Conservation (phyloP, 352 stramenopile genomes). For the Globisporangium paroecandrum region DNA sequence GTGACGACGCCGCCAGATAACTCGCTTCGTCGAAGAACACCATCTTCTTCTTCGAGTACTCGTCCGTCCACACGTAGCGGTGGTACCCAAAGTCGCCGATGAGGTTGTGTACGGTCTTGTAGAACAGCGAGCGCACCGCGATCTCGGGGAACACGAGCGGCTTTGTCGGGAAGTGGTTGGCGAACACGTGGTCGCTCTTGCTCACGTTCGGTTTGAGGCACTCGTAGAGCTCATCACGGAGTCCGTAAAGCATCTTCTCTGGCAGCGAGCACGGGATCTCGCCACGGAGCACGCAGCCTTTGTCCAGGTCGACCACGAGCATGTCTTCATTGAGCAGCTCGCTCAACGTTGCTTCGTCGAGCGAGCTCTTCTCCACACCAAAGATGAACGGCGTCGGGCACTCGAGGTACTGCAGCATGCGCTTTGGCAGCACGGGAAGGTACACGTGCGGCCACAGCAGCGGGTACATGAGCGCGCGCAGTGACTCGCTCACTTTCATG, state of each 20-base stretch:
- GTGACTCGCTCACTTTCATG: slow-evolving; percentile 74
- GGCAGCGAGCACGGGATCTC: slow-evolving; percentile 52
- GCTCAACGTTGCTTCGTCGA: slow-evolving; percentile 54
- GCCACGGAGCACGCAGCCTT: slow-evolving; percentile 47
- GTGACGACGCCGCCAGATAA: slow-evolving; percentile 71
- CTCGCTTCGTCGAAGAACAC: slow-evolving; percentile 86
- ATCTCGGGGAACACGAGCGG: slow-evolving; percentile 72
- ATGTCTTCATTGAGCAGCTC: slow-evolving; percentile 57
- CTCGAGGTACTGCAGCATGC: slow-evolving; percentile 83
- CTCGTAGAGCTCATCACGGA: slow-evolving; percentile 56
- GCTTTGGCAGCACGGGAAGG: slow-evolving; percentile 66
- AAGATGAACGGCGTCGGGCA: slow-evolving; percentile 87
- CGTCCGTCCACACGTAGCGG: slow-evolving; percentile 81
- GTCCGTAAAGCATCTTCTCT: slow-evolving; percentile 36
- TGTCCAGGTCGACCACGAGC: slow-evolving; percentile 72
- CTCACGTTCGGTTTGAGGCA: slow-evolving; percentile 71
- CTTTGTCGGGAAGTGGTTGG: slow-evolving; percentile 61
- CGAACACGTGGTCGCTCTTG: slow-evolving; percentile 68
- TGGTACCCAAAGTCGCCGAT: slow-evolving; percentile 86
- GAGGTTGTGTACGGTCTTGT: slow-evolving; percentile 55
- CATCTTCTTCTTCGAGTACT: slow-evolving; percentile 75
- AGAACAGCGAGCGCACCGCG: slow-evolving; percentile 66
- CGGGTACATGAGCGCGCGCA: slow-evolving; percentile 82
- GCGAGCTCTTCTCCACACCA: slow-evolving; percentile 57
- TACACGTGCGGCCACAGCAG: slow-evolving; percentile 88